These are phyloP conservation scores for Durotheca rogersii DNA, from an alignment of 495 filamentous ascomycete species.

Conservation along the genomic window DNA sequence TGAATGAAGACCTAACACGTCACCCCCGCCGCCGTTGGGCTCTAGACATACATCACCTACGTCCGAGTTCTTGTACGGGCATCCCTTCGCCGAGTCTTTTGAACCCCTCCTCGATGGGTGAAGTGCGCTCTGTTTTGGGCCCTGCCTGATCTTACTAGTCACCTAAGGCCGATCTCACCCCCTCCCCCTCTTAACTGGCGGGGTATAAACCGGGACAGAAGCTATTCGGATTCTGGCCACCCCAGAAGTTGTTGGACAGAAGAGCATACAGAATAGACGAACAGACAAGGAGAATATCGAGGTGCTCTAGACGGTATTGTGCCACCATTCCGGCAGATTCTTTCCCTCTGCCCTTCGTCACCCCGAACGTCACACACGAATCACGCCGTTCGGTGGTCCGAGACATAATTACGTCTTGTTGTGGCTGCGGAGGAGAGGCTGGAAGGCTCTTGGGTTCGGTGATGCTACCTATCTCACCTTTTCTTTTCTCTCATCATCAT, in stretches of 20 bases:
- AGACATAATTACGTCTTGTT: slow-evolving; percentile 2
- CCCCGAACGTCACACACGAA: slow-evolving; percentile 3
- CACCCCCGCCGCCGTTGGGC: slow-evolving; percentile 32
- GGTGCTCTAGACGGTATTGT: slow-evolving; percentile 5
- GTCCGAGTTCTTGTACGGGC: slow-evolving; percentile 21
- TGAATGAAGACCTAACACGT: slow-evolving; percentile 30
- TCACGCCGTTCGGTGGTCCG: slow-evolving; percentile 7
- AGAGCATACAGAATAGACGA: too few relatives aligned
- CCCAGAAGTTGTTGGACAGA: too few relatives aligned
- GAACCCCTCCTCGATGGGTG: slow-evolving; percentile 16
- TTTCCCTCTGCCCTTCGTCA: neutral
- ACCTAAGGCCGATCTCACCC: slow-evolving; percentile 8
- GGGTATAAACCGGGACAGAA: slow-evolving; percentile 18
- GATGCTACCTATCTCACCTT: too few relatives aligned
- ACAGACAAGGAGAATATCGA: slow-evolving; percentile 6
- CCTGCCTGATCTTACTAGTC: too few relatives aligned
- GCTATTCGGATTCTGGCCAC: slow-evolving; percentile 13
- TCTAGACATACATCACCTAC: slow-evolving; percentile 36
- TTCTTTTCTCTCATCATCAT: slow-evolving; percentile 15
- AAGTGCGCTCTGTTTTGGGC: too few relatives aligned
- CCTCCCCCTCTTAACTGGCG: slow-evolving; percentile 22
- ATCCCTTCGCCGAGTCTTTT: slow-evolving; percentile 19
- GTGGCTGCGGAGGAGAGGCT: slow-evolving; percentile 25
- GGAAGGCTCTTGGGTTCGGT: slow-evolving; percentile 7
- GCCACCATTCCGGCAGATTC: slow-evolving; percentile 1